Conservation (phyloP, 768 basidiomycete genomes). For the Sistotremastrum suecicum region DNA sequence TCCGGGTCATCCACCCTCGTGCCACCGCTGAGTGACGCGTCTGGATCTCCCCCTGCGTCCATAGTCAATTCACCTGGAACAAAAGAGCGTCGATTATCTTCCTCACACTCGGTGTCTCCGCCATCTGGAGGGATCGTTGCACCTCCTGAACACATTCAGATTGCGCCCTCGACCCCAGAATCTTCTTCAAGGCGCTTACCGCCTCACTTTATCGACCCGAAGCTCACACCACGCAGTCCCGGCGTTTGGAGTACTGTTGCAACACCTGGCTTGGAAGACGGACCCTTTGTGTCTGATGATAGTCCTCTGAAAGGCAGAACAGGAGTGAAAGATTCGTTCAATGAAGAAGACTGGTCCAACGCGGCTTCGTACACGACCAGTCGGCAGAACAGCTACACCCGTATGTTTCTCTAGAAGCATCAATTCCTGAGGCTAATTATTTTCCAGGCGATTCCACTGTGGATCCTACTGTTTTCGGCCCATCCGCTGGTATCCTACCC, state of each 20-base stretch:
- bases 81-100: no score
- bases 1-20: conserved; percentile 7
- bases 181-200: conserved; percentile 1
- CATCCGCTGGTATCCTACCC: not conserved
- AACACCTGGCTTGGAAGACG: conserved; percentile 43
- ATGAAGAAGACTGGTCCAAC: no score
- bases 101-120: no score
- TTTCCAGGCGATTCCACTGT: no score
- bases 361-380: no score
- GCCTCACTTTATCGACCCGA: not conserved
- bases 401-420: no score
- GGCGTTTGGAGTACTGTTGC: conserved; percentile 66
- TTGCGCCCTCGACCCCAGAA: not conserved
- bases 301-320: no score
- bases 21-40: conserved; percentile 8
- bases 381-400: no score
- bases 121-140: not conserved
- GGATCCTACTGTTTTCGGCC: no score
- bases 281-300: no score
- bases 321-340: no score
- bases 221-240: conserved; percentile 20
- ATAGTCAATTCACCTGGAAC: not conserved
- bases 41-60: conserved; percentile 10
- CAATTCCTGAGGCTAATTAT: no score
- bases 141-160: not conserved